Base-by-base conservation (phyloP, 2,329 filamentous ascomycete species). In the Metarhizium rileyi region DNA sequence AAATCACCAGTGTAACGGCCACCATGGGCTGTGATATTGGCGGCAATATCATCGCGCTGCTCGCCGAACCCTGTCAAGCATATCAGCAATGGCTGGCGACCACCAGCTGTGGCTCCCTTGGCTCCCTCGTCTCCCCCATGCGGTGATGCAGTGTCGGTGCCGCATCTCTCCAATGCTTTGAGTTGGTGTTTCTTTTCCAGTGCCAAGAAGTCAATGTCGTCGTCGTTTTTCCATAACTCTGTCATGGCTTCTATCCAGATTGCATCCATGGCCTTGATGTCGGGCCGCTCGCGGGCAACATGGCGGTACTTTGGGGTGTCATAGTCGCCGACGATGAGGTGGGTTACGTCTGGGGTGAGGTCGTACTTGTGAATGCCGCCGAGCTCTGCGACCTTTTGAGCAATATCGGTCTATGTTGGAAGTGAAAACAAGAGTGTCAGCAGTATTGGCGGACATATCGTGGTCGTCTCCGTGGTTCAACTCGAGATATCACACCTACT, bases 221-320 rank as follows among this genome's bases (percentile, higher is more conserved):
- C 90, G 50, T 89, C 90, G 46, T 80, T 72, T 57, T 91, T 84
- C 93, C 93, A 98, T 42, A 83, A 73, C 25, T 84, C 74, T 25
- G 87, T 78, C 18, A 96, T 77, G 16, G 86, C 86, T 50, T 91
- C 83, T 46, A 98, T 77, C 87, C 90, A 98, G 60, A 80, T 78
- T n/a, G 84, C 80, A 41, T 80, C 80, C 70, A 98, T 83, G 46
- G 90, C 84, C 63, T 81, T 83, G 61, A 98, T 84, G 61, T 98
- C 93, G 44, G 85, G 82, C 47, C 93, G 80, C 64, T 91, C 86
- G 62, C 84, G 87, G 48, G 91, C 93, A 61, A 97, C 91, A 73
- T 95, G 95, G 66, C 84, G 86, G 69, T 98, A 98, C 67, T 98
- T 98, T 46, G 86, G 81, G 1, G 91, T 97, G 63, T 91, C 81